phyloP scores from a whole-genome alignment of 139 green algal species.

The Astrephomene gubernaculifera region DNA sequence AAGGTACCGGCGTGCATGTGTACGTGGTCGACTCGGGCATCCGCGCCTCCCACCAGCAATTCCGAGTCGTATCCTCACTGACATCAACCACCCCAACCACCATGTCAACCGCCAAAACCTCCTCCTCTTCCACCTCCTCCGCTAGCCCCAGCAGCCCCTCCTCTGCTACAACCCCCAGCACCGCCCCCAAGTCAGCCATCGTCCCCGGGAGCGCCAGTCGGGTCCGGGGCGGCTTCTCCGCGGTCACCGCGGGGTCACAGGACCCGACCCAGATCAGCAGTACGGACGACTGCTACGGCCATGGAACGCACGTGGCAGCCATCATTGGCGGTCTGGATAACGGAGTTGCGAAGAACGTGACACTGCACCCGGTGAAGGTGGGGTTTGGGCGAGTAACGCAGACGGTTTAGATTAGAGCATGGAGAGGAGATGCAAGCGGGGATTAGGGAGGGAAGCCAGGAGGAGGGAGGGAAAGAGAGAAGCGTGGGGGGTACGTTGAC shows the following conservation, averaged over 20 bases:
- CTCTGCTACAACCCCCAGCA: not conserved
- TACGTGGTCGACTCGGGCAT: constrained; percentile 86
- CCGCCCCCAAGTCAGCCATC: not conserved
- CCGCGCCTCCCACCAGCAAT: constrained; percentile 62
- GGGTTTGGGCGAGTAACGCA: not conserved
- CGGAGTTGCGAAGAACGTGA: constrained; percentile 80
- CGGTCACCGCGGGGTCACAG: not conserved
- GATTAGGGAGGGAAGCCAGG: too few relatives aligned
- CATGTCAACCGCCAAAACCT: not conserved
- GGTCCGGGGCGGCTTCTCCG: constrained; percentile 21
- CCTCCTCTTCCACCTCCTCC: not conserved
- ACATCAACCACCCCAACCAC: too few relatives aligned
- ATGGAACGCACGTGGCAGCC: constrained; percentile 79
- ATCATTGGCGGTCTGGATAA: constrained; percentile 68
- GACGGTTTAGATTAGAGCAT: not conserved
- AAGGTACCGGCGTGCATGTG: constrained; percentile 70
- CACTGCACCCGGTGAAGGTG: constrained; percentile 57
- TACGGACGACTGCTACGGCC: constrained; percentile 75
- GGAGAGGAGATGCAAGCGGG: not conserved
- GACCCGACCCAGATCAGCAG: constrained; percentile 2
- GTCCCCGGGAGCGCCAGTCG: not conserved
- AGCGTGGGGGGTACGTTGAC: too few relatives aligned
- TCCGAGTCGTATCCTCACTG: constrained; percentile 37
- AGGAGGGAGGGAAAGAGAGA: too few relatives aligned
- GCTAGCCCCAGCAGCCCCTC: not conserved